Evolutionary conservation across 352 stramenopile species (phyloP).

Genomic region (Phytopythium montanum): DNA sequence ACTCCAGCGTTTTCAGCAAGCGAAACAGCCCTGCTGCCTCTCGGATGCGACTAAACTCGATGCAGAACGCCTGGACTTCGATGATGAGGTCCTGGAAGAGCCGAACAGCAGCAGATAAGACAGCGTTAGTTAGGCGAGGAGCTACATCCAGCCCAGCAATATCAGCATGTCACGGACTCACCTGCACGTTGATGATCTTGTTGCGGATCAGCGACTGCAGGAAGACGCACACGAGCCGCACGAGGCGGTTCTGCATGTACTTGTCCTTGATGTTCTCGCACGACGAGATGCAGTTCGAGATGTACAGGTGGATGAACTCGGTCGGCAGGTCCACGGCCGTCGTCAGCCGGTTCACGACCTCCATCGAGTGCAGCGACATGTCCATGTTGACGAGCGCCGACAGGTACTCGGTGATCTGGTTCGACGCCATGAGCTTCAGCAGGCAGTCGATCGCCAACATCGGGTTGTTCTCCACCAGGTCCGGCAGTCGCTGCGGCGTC

Average conservation of each 20-base stretch:
- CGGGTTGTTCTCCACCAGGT: constrained; percentile 98
- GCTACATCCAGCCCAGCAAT: neutral
- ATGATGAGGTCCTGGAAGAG: constrained; percentile 95
- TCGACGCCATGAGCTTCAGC: constrained; percentile 87
- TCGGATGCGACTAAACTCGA: constrained; percentile 97
- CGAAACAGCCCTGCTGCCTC: constrained; percentile 96
- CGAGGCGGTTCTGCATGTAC: constrained; percentile 96
- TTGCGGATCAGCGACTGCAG: constrained; percentile 98
- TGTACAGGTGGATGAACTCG: constrained; percentile 99
- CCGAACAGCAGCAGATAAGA: too few species aligned
- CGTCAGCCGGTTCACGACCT: constrained; percentile 94
- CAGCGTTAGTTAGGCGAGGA: constrained; percentile 14
- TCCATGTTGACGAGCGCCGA: constrained; percentile 98
- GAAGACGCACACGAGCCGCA: constrained; percentile 98
- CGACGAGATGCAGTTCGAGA: constrained; percentile 98
- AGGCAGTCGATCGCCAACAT: constrained; percentile 97
- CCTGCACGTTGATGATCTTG: constrained; percentile 98
- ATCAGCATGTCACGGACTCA: constrained; percentile 28
- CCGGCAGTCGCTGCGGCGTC: constrained; percentile 92
- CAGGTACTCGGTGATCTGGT: constrained; percentile 95
- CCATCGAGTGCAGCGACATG: constrained; percentile 99
- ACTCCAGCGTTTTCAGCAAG: constrained; percentile 96
- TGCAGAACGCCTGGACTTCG: constrained; percentile 99
- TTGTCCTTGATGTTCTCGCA: constrained; percentile 99
- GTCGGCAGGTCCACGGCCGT: constrained; percentile 92